phyloP scores from a whole-genome alignment of 352 stramenopile species.

The Phytophthora vignae region DNA sequence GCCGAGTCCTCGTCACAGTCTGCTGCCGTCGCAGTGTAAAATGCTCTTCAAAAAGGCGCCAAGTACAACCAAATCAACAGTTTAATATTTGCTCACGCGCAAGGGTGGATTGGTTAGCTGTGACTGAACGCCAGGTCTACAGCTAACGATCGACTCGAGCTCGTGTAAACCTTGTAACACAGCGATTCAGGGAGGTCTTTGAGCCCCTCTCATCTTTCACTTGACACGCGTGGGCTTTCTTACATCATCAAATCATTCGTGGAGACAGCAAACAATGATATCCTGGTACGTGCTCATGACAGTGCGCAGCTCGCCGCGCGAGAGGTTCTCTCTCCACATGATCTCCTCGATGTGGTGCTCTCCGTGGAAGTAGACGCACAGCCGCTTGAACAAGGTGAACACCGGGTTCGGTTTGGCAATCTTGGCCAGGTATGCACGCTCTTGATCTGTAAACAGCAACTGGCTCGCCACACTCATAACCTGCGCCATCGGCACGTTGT shows the following conservation, averaged over 20 bases:
- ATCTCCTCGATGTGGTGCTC: slow-evolving; percentile 91
- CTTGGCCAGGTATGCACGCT: slow-evolving; percentile 81
- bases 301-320: slow-evolving; percentile 77
- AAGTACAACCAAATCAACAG: slow-evolving; percentile 4
- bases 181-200: background rate
- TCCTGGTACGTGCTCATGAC: slow-evolving; percentile 89
- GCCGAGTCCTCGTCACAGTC: slow-evolving; percentile 16
- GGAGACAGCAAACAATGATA: slow-evolving; percentile 84
- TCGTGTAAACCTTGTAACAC: slow-evolving; percentile 8
- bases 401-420: slow-evolving; percentile 84
- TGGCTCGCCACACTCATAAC: slow-evolving; percentile 49
- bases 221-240: background rate
- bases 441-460: slow-evolving; percentile 64
- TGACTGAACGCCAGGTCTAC: slow-evolving; percentile 18
- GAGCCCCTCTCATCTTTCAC: background rate
- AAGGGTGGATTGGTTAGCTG: background rate
- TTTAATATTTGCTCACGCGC: slow-evolving; percentile 9
- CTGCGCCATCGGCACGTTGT: slow-evolving; percentile 34
- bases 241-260: slow-evolving; percentile 54
- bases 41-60: background rate
- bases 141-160: background rate
- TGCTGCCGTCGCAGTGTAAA: slow-evolving; percentile 13
- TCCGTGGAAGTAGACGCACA: slow-evolving; percentile 89
- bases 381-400: slow-evolving; percentile 81
- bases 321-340: slow-evolving; percentile 90